Evolutionary conservation across 2,329 filamentous ascomycete genomes (phyloP), one percentile per base, ranked within the genome.

Genomic region (Escovopsis weberi): DNA sequence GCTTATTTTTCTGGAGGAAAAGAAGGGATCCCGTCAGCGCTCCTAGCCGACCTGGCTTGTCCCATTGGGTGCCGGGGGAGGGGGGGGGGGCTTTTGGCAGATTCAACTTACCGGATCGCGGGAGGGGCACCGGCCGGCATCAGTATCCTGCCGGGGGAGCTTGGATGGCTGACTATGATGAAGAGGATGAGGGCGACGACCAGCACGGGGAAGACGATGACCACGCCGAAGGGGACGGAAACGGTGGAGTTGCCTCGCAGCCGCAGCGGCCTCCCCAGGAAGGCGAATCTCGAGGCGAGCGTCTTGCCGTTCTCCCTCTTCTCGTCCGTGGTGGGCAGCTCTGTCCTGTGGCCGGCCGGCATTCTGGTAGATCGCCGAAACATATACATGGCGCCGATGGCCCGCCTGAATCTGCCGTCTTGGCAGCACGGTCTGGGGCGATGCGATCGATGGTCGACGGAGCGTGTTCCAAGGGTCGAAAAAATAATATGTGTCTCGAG

Each of bases 231-330:
- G 26, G 91, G 91, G 59, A 96, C 81, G 41, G 89, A 94, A 61
- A 95, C 78, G 56, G 82, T 84, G 43, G 88, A 95, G 64, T 94
- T 94, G 55, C 86, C 85, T 65, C 80, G 83, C 67, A 98, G 68
- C 53, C 88, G 80, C 69, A 98, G 76, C 41, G 89, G 85, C 57
- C 85, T 77, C 53, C 80, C 74, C 61, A 96, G 85, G 62, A 95
- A 93, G 48, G 83, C 81, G 55, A 93, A 69, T 42, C 71, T 68
- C 36, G 69, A 65, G 32, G 65, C 62, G 39, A 68, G 45, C 23
- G 56, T 60, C 45, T 66, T 63, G 23, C 23, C 23, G 32, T 61
- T 59, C 46, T 61, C 62, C 42, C 54, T 61, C 57, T 74, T 75
- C 53, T 74, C 70, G 50, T 74, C 69, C 39, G 62, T 52, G 19